Percentiles rank a stretch among this genome's conserved stretches.
These are phyloP conservation scores for Lichina pygmaea DNA, from an alignment of 495 filamentous ascomycete genomes.

Conservation along the genomic window DNA sequence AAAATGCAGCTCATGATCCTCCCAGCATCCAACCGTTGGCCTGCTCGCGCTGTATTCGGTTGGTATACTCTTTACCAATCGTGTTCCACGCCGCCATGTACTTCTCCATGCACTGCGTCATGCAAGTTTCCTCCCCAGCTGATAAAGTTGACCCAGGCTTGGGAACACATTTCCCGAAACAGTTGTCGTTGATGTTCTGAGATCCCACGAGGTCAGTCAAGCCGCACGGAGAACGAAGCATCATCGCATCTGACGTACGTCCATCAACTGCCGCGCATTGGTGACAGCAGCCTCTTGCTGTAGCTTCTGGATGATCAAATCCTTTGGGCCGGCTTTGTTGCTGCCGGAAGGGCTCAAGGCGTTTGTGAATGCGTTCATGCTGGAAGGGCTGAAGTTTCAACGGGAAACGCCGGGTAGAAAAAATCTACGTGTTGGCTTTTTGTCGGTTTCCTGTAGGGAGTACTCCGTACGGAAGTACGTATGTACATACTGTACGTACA, in stretches of 20 bases:
- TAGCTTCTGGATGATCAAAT: conserved; percentile 43
- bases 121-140: conserved; percentile 43
- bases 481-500: too few species aligned
- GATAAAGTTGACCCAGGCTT: conserved; percentile 60
- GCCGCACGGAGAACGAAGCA: background rate
- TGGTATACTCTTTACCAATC: conserved; percentile 49
- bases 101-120: conserved; percentile 84
- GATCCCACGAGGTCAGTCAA: background rate
- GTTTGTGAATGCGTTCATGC: too few species aligned
- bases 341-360: too few species aligned
- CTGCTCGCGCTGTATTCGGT: conserved; percentile 36
- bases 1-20: too few species aligned
- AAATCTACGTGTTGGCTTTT: too few species aligned
- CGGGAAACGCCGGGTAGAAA: too few species aligned
- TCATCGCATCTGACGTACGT: conserved; percentile 5
- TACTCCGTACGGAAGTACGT: too few species aligned
- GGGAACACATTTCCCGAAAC: conserved; percentile 80
- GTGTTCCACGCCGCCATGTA: conserved; percentile 87
- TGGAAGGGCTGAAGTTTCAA: too few species aligned
- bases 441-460: too few species aligned
- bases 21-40: too few species aligned
- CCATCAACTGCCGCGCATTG: conserved; percentile 16
- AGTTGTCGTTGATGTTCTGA: conserved; percentile 90
- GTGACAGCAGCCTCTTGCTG: conserved; percentile 43
- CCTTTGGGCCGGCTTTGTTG: conserved; percentile 26